phyloP scores from a whole-genome alignment of 2,329 filamentous ascomycete species.

The Lachnellula hyalina region DNA sequence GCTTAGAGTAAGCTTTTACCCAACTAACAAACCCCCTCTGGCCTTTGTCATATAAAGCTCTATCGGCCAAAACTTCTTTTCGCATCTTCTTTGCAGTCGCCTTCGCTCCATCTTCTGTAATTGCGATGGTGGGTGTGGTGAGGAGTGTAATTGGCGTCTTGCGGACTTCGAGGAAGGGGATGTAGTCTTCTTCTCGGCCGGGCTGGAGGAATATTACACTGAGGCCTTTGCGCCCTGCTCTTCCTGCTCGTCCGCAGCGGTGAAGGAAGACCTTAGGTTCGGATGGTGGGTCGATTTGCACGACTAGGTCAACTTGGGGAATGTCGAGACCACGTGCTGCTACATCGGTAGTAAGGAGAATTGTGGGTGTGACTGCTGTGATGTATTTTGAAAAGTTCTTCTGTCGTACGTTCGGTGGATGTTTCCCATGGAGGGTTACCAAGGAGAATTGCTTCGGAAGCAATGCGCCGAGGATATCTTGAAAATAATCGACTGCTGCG shows the following conservation, averaged over 20 bases:
- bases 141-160: conserved; percentile 75
- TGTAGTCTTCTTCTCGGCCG: conserved; percentile 83
- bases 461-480: conserved; percentile 68
- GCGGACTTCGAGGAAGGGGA: conserved; percentile 78
- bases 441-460: conserved; percentile 64
- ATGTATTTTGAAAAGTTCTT: conserved; percentile 83
- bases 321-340: conserved; percentile 89
- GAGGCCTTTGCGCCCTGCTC: conserved; percentile 80
- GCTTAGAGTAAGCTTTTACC: conserved; percentile 86
- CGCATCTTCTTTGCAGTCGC: conserved; percentile 57
- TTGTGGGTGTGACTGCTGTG: conserved; percentile 65
- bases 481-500: conserved; percentile 91
- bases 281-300: conserved; percentile 79
- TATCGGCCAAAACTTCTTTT: conserved; percentile 45
- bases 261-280: conserved; percentile 96
- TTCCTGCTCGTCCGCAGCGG: conserved; percentile 80
- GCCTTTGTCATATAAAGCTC: conserved; percentile 70
- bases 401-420: conserved; percentile 78
- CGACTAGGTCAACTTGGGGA: conserved; percentile 82
- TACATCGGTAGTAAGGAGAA: conserved; percentile 89
- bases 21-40: conserved; percentile 91
- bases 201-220: conserved; percentile 82
- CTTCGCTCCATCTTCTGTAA: conserved; percentile 58
- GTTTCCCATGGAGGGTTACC: conserved; percentile 86
- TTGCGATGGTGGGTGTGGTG: conserved; percentile 47